These are phyloP conservation scores for Diaporthe helianthi DNA, from an alignment of 2,329 filamentous ascomycete species.

Conservation along the genomic window DNA sequence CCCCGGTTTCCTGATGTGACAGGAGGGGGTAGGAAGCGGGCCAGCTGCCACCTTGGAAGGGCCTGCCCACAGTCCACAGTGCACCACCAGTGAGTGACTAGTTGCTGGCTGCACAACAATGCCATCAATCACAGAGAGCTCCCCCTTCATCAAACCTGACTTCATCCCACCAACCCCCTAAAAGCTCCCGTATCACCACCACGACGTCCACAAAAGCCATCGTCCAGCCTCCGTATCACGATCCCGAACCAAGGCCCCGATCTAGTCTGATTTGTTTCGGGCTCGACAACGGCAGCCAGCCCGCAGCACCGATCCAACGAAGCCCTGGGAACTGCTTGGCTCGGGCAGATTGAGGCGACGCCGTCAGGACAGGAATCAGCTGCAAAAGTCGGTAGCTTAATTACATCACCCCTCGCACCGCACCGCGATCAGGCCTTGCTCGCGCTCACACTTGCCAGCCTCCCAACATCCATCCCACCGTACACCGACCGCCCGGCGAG, in stretches of 20 bases:
- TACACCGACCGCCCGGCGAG: constrained; percentile 24
- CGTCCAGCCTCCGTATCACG: constrained; percentile 26
- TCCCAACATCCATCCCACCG: constrained; percentile 6
- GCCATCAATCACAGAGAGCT: constrained; percentile 27
- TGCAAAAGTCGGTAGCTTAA: constrained; percentile 35
- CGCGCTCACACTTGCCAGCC: constrained; percentile 28
- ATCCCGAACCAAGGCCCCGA: constrained; percentile 8
- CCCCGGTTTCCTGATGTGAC: constrained; percentile 24
- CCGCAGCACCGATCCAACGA: constrained; percentile 25
- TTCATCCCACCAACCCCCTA: constrained; percentile 32
- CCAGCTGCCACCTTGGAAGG: constrained; percentile 19
- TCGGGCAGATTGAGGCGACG: constrained; percentile 31
- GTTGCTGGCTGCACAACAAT: constrained; percentile 22
- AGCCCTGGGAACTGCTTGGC: constrained; percentile 6
- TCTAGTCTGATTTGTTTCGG: constrained; percentile 10
- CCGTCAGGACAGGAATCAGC: constrained; percentile 32
- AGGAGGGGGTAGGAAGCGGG: constrained; percentile 23
- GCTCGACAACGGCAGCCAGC: constrained; percentile 8
- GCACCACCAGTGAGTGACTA: constrained; percentile 23
- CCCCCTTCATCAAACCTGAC: constrained; percentile 34
- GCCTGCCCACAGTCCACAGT: constrained; percentile 29
- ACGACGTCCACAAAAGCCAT: constrained; percentile 26
- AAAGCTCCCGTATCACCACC: constrained; percentile 32
- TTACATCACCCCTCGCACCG: constrained; percentile 35
- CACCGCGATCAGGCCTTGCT: constrained; percentile 31